Conservation (phyloP, 2,329 filamentous ascomycete genomes). For the Cordyceps javanica region DNA sequence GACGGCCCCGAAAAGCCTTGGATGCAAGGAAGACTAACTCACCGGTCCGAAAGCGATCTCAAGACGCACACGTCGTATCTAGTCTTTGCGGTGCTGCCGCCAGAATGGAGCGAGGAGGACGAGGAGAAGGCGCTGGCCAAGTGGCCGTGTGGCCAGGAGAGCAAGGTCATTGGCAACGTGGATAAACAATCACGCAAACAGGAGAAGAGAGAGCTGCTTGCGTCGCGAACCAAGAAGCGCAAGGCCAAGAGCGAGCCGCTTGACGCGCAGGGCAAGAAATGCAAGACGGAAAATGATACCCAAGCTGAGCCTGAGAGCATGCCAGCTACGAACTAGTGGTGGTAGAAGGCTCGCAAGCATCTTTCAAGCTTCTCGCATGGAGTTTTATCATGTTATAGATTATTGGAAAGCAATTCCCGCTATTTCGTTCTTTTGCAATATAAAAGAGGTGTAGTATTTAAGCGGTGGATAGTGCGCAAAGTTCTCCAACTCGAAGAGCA, state of each 20-base stretch:
- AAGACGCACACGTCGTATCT: slow-evolving; percentile 98
- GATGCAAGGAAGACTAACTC: slow-evolving; percentile 70
- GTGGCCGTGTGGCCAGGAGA: slow-evolving; percentile 56
- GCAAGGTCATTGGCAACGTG: slow-evolving; percentile 45
- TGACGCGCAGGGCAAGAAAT: slow-evolving; percentile 37
- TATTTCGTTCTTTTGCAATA: background rate
- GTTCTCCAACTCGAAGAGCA: no score
- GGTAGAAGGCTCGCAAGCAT: background rate
- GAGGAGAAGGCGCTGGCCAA: slow-evolving; percentile 61
- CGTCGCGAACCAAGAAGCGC: slow-evolving; percentile 38
- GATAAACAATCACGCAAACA: slow-evolving; percentile 50
- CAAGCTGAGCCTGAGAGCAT: slow-evolving; percentile 4
- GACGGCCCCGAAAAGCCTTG: slow-evolving; percentile 47
- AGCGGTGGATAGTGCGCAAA: no score
- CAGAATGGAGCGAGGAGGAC: slow-evolving; percentile 76
- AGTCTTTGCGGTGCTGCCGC: slow-evolving; percentile 84
- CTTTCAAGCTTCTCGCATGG: background rate
- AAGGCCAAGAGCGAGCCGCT: slow-evolving; percentile 45
- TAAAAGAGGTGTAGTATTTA: no score
- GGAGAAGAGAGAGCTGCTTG: slow-evolving; percentile 48
- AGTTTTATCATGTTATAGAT: background rate
- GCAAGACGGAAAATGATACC: slow-evolving; percentile 25
- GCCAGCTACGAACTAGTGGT: background rate
- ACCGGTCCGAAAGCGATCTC: slow-evolving; percentile 78
- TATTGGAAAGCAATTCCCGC: background rate